phyloP scores from a whole-genome alignment of 2,329 filamentous ascomycete species.

The Colletotrichum sp. region DNA sequence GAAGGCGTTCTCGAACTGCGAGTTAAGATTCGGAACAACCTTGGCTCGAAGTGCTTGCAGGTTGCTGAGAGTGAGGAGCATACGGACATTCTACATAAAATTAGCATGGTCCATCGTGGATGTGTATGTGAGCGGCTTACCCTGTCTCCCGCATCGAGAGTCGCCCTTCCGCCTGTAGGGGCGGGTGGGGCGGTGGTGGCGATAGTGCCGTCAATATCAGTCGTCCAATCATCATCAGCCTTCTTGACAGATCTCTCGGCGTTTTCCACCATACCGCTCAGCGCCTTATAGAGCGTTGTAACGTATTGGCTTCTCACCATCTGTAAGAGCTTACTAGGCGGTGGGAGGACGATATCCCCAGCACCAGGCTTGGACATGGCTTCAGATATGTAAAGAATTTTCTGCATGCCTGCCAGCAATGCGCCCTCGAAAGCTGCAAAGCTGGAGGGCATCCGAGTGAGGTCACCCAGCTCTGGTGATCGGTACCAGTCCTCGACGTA shows the following conservation, averaged over 20 bases:
- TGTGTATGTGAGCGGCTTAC: constrained; percentile 41
- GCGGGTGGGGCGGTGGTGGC: constrained; percentile 36
- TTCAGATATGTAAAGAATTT: constrained; percentile 91
- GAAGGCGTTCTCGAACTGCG: constrained; percentile 92
- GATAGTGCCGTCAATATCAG: constrained; percentile 48
- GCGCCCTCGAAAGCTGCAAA: constrained; percentile 87
- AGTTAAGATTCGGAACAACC: constrained; percentile 85
- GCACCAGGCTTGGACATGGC: constrained; percentile 77
- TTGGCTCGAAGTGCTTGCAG: constrained; percentile 82
- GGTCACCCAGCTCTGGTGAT: constrained; percentile 78
- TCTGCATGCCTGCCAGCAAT: constrained; percentile 86
- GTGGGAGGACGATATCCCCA: constrained; percentile 81
- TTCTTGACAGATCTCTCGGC: constrained; percentile 77
- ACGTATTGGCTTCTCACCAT: constrained; percentile 94
- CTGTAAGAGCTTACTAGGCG: constrained; percentile 84
- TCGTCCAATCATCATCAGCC: constrained; percentile 66
- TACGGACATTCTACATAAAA: constrained; percentile 75
- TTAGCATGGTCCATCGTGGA: constrained; percentile 23
- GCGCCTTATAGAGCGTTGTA: constrained; percentile 88
- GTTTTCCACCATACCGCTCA: constrained; percentile 97
- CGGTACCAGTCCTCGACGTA: constrained; percentile 93
- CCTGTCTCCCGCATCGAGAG: constrained; percentile 60
- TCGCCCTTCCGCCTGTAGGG: constrained; percentile 46
- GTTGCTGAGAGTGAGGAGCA: constrained; percentile 93
- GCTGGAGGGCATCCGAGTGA: constrained; percentile 88